Evolutionary conservation across 2,329 filamentous ascomycete species (phyloP).

Genomic region (Colletotrichum gigasporum): DNA sequence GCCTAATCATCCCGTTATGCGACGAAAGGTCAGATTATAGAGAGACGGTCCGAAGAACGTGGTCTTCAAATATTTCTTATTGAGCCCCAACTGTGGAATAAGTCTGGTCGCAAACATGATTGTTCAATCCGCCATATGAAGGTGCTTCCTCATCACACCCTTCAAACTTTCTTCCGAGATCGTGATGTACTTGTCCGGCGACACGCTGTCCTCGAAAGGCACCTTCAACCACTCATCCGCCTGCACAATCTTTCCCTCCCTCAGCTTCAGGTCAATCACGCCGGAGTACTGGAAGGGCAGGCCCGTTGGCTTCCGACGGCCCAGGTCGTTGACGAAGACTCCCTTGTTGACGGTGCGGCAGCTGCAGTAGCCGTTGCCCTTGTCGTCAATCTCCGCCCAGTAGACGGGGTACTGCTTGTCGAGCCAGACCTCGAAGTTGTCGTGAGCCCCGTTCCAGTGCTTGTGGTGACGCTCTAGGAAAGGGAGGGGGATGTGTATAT

Average conservation of each 20-base stretch:
- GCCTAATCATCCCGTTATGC: too few species aligned
- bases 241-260: constrained; percentile 10
- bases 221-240: constrained; percentile 19
- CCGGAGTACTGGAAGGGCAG: constrained; percentile 21
- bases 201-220: constrained; percentile 17
- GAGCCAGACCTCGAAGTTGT: constrained; percentile 18
- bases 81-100: too few species aligned
- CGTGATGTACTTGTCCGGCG: constrained; percentile 22
- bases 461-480: constrained; percentile 24
- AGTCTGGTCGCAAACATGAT: too few species aligned
- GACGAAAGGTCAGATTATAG: too few species aligned
- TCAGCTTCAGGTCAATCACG: constrained; percentile 11
- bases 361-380: constrained; percentile 20
- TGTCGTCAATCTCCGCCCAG: constrained; percentile 11
- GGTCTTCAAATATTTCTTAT: neutral
- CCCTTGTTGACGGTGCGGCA: constrained; percentile 24
- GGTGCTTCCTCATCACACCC: constrained; percentile 9
- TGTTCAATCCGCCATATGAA: too few species aligned
- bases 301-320: constrained; percentile 8
- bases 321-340: constrained; percentile 22
- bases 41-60: too few species aligned
- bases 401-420: constrained; percentile 19
- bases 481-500: constrained; percentile 9
- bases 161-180: constrained; percentile 19
- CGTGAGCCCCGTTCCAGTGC: constrained; percentile 25